phyloP scores from a whole-genome alignment of 352 stramenopile species.

The Phytophthora colocasiae region DNA sequence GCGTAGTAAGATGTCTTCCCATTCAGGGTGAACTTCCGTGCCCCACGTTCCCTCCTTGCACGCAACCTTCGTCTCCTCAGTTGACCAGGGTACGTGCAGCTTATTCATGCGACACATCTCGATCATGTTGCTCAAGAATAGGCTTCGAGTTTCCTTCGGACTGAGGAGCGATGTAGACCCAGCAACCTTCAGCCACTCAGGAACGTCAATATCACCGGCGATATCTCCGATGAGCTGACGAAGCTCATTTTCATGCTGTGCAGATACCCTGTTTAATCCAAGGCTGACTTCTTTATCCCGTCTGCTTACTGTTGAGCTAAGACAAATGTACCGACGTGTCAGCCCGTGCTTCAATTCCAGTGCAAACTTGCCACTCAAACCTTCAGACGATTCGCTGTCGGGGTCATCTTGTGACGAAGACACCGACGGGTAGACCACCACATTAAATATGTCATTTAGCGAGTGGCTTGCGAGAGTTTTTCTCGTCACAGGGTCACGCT shows the following conservation, averaged over 20 bases:
- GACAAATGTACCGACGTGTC: slow-evolving; percentile 77
- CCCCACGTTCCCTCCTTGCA: slow-evolving; percentile 90
- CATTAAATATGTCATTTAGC: slow-evolving; percentile 87
- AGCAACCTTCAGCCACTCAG: slow-evolving; percentile 76
- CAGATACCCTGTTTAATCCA: slow-evolving; percentile 58
- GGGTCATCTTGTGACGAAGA: slow-evolving; percentile 65
- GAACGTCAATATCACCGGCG: slow-evolving; percentile 61
- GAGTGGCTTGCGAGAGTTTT: slow-evolving; percentile 71
- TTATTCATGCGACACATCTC: slow-evolving; percentile 92
- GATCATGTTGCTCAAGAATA: slow-evolving; percentile 89
- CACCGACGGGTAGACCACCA: slow-evolving; percentile 87
- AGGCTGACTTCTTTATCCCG: slow-evolving; percentile 84
- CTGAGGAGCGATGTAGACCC: slow-evolving; percentile 79
- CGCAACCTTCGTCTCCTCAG: slow-evolving; percentile 83
- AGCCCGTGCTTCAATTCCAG: slow-evolving; percentile 86
- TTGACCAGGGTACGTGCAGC: slow-evolving; percentile 87
- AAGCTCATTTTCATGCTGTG: slow-evolving; percentile 73
- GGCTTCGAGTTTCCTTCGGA: slow-evolving; percentile 75
- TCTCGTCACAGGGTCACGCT: slow-evolving; percentile 76
- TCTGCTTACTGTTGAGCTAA: slow-evolving; percentile 66
- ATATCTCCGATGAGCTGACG: slow-evolving; percentile 77
- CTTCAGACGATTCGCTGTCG: slow-evolving; percentile 57
- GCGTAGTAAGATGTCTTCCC: slow-evolving; percentile 85
- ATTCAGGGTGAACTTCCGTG: slow-evolving; percentile 82
- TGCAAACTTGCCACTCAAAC: slow-evolving; percentile 79